Base-by-base conservation (phyloP, 2,329 filamentous ascomycete species). In the Colletotrichum acutatum region DNA sequence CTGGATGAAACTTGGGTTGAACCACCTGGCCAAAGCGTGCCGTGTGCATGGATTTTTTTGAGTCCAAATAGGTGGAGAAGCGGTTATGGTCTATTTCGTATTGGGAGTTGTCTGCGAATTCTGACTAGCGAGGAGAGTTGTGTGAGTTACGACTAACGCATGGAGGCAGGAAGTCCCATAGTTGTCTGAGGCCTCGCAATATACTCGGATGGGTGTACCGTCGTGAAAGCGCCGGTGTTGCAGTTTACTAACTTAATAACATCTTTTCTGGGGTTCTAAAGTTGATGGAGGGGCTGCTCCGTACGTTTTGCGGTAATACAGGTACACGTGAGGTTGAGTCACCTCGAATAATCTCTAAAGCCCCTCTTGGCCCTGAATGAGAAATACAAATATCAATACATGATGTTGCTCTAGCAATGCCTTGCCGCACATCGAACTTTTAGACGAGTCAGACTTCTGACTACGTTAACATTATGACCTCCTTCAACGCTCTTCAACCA, bases 401-500 rank as follows among this genome's bases (percentile, higher is more conserved):
- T 9, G 19, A 49, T 49, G 42, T 49, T 49, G 42, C 16, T 22
- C 37, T 49, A 11, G 42, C 42, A 49, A 49, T 49, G 19, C 42
- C 42, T 49, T 49, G 42, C 42, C 42, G 42, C 42, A 49, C 42
- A 49, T 22, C 42, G 19, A 49, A 49, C 42, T 49, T 22, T 22
- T 11, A 22, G 8, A n/a, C 19, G 19, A 49, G 42, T 4, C 42
- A 49, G 42, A 19, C 19, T n/a, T n/a, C 42, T 49, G 19, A 49
- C 16, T 49, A 9, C 8, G 8, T 22, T n/a, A 22, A 7, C 19
- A 49, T 4, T n/a, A 8, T 8, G 42, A 49, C 42, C 42, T 49
- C 19, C 16, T 49, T n/a, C 19, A 16, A 37, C 22, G 14, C 16
- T 26, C 16, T 34, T 75, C 52, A 84, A 57, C 79, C 76, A 5